Evolutionary conservation across 139 green algal genomes (phyloP), one percentile per base, ranked within the genome.

Genomic region (Chlorella vulgaris): DNA sequence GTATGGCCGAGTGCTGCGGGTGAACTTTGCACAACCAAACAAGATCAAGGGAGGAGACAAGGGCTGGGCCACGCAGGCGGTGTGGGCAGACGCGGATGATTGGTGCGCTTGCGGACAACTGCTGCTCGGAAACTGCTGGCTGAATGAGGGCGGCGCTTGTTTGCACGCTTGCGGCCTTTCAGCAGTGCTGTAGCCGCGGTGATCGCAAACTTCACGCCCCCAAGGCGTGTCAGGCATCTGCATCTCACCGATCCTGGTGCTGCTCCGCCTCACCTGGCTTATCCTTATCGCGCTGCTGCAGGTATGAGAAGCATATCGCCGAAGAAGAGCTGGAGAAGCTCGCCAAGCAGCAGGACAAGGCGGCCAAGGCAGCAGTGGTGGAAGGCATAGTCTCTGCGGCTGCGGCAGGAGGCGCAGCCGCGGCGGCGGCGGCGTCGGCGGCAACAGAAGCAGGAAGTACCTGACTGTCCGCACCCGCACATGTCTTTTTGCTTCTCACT

Each of bases 1-100:
- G 38, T 90, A 86, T 58, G 84, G 91, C 26, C 86, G 90, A 2
- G 91, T 96, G 53, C 86, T 98, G 38, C 87, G 87, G 1, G 91
- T 96, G 24, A 98, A 98, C 86, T 96, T 92, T 55, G 95, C 95
- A 24, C 94, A 97, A 81, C 93, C 94, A 0, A 94, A 93, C 80
- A 96, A 96, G 83, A 98, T 98, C 75, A 98, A 98, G 88, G 95
- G 93, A 5, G 94, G 93, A 0, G 93, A 95, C 83, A 95, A 96
- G 88, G 93, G 93, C 62, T 96, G 88, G 85, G 87, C 86, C 15
- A 85, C 91, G 29, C 85, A 93, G 61, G 74, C 91, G 10, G 91
- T 95, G 2, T 95, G 91, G 91, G 91, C 91, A 10, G 91, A 94
- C 55, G 82, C 89, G 7, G 91, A 94, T 62, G 77, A 89, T 42